These are phyloP conservation scores for Coccomyxa subellipsoidea DNA, from an alignment of 163 green algal species.

Conservation along the genomic window DNA sequence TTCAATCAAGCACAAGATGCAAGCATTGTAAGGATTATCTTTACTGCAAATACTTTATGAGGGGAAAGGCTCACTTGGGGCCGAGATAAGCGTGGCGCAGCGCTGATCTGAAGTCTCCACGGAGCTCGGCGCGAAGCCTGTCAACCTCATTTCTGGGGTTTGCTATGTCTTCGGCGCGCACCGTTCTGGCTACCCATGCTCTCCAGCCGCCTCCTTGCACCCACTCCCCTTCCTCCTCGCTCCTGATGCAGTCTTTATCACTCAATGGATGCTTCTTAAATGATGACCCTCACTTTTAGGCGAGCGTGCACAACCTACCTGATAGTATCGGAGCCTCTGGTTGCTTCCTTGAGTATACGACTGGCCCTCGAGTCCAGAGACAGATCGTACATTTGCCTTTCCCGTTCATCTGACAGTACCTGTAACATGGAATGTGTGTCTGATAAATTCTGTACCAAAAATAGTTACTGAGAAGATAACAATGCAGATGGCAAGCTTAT, in stretches of 20 bases:
- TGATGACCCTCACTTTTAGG: too few species aligned
- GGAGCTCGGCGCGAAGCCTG: constrained; percentile 19
- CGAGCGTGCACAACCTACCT: not conserved
- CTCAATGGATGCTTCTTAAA: too few species aligned
- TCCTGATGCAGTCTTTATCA: not conserved
- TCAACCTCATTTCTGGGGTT: constrained; percentile 6
- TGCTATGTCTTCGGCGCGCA: not conserved
- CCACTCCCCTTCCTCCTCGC: constrained; percentile 14
- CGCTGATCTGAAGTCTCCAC: constrained; percentile 28
- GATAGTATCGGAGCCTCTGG: not conserved
- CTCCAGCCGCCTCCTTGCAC: constrained; percentile 19
- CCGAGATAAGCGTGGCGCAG: constrained; percentile 39
- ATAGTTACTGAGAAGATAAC: not conserved
- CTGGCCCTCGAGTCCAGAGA: constrained; percentile 17
- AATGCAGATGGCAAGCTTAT: too few species aligned
- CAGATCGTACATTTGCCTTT: constrained; percentile 40
- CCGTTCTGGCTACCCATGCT: constrained; percentile 5
- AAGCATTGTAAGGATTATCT: too few species aligned
- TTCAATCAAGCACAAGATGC: too few species aligned
- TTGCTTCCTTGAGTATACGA: constrained; percentile 17
- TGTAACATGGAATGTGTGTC: not conserved
- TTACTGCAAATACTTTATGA: not conserved
- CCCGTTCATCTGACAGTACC: constrained; percentile 29
- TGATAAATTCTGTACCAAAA: not conserved
- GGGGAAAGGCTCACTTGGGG: constrained; percentile 12